phyloP scores from a whole-genome alignment of 495 filamentous ascomycete genomes.

The Staphylotrichum longicolle region DNA sequence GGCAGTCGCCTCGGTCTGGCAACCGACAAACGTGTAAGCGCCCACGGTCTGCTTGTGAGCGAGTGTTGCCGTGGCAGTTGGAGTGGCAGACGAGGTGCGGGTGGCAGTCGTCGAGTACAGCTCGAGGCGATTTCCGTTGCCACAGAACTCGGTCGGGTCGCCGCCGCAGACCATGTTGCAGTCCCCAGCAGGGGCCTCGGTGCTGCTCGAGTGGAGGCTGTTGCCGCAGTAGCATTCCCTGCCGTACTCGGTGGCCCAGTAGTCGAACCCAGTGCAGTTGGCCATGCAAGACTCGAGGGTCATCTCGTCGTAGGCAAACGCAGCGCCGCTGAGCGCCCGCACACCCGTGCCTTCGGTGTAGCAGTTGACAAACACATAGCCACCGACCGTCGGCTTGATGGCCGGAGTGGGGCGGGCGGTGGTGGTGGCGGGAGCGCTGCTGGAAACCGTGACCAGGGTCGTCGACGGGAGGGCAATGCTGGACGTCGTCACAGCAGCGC shows the following conservation, averaged over 20 bases:
- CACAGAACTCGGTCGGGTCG: constrained; percentile 44
- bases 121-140: constrained; percentile 45
- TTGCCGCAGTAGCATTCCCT: constrained; percentile 56
- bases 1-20: constrained; percentile 43
- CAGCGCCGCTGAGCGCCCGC: constrained; percentile 39
- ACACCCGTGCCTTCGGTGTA: constrained; percentile 45
- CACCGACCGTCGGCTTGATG: constrained; percentile 39
- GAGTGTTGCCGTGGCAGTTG: constrained; percentile 37
- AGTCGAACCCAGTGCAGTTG: constrained; percentile 47
- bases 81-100: constrained; percentile 33
- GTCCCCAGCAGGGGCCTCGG: constrained; percentile 39
- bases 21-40: constrained; percentile 41
- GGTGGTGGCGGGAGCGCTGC: constrained; percentile 14
- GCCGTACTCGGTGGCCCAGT: constrained; percentile 51
- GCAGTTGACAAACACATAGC: constrained; percentile 45
- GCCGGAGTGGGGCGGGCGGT: constrained; percentile 36
- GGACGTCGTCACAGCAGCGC: constrained; percentile 21
- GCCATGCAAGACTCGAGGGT: constrained; percentile 48
- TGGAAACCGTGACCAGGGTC: constrained; percentile 13
- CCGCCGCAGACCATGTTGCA: constrained; percentile 54
- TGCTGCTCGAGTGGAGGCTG: constrained; percentile 40
- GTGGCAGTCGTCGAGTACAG: constrained; percentile 47
- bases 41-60: constrained; percentile 38
- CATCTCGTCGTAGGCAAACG: constrained; percentile 49
- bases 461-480: constrained; percentile 14